Conservation (phyloP, 169 alveolate species). For the Eimeria mitis region DNA sequence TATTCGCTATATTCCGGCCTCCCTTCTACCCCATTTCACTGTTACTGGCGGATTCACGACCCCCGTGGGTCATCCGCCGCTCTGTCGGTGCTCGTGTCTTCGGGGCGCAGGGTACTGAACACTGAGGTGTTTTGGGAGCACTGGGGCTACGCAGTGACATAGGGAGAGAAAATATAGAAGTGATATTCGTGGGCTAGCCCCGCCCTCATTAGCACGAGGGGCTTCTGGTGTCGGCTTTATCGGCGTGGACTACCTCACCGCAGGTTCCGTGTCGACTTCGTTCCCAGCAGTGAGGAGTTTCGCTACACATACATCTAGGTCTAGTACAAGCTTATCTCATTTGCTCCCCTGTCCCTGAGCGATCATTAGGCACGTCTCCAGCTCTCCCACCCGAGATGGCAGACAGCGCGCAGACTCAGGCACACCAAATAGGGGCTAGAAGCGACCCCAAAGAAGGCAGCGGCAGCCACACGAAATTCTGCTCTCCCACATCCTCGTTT, state of each 20-base stretch:
- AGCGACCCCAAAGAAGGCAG: not conserved
- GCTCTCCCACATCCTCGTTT: slow-evolving; percentile 21
- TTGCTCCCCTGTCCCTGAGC: not conserved
- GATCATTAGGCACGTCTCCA: not conserved
- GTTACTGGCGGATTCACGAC: slow-evolving; percentile 1
- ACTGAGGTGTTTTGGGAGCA: slow-evolving; percentile 2
- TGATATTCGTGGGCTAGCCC: slow-evolving; percentile 36
- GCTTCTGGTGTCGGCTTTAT: not conserved
- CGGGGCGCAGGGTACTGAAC: slow-evolving; percentile 25
- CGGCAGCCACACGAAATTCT: not conserved
- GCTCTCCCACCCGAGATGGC: slow-evolving; percentile 35
- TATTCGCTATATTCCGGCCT: not conserved
- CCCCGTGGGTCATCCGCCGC: slow-evolving; percentile 62
- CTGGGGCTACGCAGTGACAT: not conserved
- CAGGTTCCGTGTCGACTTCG: slow-evolving; percentile 8
- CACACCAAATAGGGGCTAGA: slow-evolving; percentile 2
- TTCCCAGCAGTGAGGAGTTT: not conserved
- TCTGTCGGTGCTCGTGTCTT: slow-evolving; percentile 28
- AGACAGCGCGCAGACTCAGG: slow-evolving; percentile 58
- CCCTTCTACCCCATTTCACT: not conserved
- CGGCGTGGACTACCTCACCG: not conserved
- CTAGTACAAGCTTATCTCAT: not conserved
- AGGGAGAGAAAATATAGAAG: not conserved
- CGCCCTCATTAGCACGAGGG: not conserved
- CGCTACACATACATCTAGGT: slow-evolving; percentile 4